Evolutionary conservation across 345 rosid genomes (phyloP).

Genomic region (Physaria fendleri): DNA sequence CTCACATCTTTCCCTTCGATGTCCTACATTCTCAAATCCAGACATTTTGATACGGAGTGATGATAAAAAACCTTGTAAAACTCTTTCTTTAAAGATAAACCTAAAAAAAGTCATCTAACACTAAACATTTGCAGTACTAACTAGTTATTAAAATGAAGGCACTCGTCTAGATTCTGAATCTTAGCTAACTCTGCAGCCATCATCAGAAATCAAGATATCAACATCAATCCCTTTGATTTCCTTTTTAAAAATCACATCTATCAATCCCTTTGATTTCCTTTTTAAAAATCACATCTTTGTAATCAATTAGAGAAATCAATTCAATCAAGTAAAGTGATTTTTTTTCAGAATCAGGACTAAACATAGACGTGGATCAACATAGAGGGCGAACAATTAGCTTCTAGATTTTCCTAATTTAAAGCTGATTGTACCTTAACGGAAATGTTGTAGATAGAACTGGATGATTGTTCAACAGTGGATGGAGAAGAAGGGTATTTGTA

Average conservation of each 20-base stretch:
- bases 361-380: background rate
- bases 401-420: too few species aligned
- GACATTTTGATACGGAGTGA: background rate
- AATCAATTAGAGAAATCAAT: background rate
- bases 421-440: constrained; percentile 73
- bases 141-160: background rate
- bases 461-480: constrained; percentile 37
- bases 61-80: background rate
- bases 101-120: background rate
- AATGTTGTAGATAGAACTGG: constrained; percentile 61
- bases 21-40: constrained; percentile 42
- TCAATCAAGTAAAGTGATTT: background rate
- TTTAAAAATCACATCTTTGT: background rate
- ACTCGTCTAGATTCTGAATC: background rate
- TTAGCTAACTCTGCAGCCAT: background rate
- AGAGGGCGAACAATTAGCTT: background rate
- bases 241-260: too few species aligned
- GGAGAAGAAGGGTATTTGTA: constrained; percentile 23
- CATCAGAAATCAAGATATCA: background rate
- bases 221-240: background rate
- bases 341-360: background rate
- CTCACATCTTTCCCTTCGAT: constrained; percentile 63
- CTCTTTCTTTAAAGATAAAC: background rate
- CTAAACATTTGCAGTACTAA: background rate
- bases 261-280: too few species aligned